A percentile compares a stretch with the other conserved stretches of the same genome.
Conservation (phyloP, 1,284 basidiomycete species). For the Ganoderma meredithae region DNA sequence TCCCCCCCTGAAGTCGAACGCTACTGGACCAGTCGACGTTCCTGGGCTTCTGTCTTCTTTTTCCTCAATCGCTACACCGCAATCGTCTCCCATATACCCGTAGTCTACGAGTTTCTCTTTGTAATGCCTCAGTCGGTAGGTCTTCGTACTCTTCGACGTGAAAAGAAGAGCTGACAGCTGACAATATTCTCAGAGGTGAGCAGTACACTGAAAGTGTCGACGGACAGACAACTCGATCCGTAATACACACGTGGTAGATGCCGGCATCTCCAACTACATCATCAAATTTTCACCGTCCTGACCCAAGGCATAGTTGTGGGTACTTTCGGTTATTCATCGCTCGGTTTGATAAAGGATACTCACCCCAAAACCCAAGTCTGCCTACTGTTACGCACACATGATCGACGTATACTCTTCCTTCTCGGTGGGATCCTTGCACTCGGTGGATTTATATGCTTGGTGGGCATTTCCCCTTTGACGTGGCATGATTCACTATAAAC, state of each 20-base stretch:
- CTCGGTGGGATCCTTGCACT: neutral
- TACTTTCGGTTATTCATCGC: neutral
- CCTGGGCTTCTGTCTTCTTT: conserved; percentile 14
- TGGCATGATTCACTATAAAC: neutral
- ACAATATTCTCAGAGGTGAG: neutral
- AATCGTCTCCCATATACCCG: conserved; percentile 4
- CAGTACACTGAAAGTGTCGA: neutral
- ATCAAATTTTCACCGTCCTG: neutral
- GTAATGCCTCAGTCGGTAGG: conserved; percentile 7
- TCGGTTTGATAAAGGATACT: neutral
- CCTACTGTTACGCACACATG: neutral
- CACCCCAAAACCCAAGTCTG: neutral
- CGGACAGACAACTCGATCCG: no score
- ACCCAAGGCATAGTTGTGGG: neutral
- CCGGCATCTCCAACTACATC: neutral
- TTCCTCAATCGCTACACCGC: conserved; percentile 14
- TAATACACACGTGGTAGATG: neutral
- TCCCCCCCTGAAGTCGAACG: conserved; percentile 38
- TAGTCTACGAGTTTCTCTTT: conserved; percentile 7
- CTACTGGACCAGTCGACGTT: conserved; percentile 3
- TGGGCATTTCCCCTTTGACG: neutral
- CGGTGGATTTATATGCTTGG: neutral
- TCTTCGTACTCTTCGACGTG: neutral
- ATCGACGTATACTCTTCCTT: neutral
- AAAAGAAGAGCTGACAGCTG: neutral